Percentiles rank a stretch among this genome's conserved stretches.
Conservation (phyloP, 2,329 filamentous ascomycete genomes). For the Sphaerulina vaccinii region DNA sequence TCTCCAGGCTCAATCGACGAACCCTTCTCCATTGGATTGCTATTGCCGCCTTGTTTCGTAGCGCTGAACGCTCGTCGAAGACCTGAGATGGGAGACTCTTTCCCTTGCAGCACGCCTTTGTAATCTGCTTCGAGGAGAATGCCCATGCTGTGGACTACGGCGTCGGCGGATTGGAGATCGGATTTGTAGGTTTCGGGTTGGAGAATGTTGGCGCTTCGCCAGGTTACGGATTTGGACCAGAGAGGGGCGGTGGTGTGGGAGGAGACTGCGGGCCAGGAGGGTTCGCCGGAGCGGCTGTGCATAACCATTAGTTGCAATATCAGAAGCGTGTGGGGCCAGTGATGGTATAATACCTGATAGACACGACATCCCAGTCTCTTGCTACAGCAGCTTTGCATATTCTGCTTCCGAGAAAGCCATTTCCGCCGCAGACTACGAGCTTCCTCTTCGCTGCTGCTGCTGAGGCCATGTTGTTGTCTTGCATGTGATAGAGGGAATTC, state of each 20-base stretch:
- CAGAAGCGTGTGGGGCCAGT: neutral
- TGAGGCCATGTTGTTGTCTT: constrained; percentile 35
- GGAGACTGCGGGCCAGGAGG: constrained; percentile 79
- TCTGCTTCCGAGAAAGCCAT: constrained; percentile 78
- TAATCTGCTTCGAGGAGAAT: constrained; percentile 97
- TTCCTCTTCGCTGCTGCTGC: constrained; percentile 57
- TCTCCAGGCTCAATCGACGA: constrained; percentile 63
- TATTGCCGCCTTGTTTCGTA: constrained; percentile 57
- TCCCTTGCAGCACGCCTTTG: constrained; percentile 83
- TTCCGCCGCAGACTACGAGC: constrained; percentile 88
- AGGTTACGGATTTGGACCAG: constrained; percentile 80
- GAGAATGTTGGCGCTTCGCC: constrained; percentile 87
- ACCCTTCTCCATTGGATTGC: constrained; percentile 67
- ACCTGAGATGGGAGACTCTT: constrained; percentile 76
- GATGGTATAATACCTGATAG: constrained; percentile 67
- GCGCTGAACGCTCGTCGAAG: constrained; percentile 75
- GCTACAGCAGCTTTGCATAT: constrained; percentile 89
- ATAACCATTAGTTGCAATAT: neutral
- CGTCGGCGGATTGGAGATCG: constrained; percentile 73
- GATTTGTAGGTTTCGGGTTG: constrained; percentile 75
- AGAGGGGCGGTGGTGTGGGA: constrained; percentile 66
- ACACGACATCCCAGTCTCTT: constrained; percentile 87
- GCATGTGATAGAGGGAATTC: no score
- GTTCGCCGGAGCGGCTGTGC: constrained; percentile 80
- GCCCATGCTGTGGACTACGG: constrained; percentile 91